Percentiles rank a stretch among this genome's conserved stretches.
Evolutionary conservation across 495 filamentous ascomycete species (phyloP).

Genomic region (Achaetomiella virescens): DNA sequence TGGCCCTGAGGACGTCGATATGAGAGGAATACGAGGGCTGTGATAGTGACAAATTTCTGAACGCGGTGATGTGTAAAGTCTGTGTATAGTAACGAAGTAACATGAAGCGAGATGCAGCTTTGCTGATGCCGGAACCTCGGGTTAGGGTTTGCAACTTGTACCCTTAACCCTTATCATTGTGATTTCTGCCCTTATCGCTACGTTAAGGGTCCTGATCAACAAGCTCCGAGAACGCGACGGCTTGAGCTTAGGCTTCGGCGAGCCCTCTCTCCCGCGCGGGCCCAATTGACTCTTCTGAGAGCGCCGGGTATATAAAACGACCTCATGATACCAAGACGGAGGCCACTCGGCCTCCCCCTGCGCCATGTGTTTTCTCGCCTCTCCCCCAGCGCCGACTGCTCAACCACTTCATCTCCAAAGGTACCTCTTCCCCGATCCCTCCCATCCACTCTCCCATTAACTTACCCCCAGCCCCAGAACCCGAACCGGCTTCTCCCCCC

Average conservation of each 20-base stretch:
- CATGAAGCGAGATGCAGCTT: too few species aligned
- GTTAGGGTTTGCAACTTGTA: not conserved
- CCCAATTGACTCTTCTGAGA: constrained; percentile 8
- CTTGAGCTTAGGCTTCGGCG: not conserved
- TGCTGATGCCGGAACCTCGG: too few species aligned
- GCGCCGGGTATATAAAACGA: not conserved
- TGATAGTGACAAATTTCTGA: too few species aligned
- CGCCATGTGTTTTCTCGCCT: constrained; percentile 11
- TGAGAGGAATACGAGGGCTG: too few species aligned
- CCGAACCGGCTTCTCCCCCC: not conserved
- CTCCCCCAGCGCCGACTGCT: constrained; percentile 24
- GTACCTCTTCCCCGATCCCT: not conserved
- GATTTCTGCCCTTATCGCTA: not conserved
- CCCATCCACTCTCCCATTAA: not conserved
- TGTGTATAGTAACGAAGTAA: too few species aligned
- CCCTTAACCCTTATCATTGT: constrained; percentile 7
- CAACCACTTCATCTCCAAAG: constrained; percentile 29
- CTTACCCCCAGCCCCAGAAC: not conserved
- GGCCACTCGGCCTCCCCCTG: constrained; percentile 20
- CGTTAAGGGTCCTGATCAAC: too few species aligned
- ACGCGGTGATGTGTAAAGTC: too few species aligned
- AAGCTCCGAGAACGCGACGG: not conserved
- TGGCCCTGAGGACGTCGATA: too few species aligned
- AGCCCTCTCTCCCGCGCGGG: not conserved
- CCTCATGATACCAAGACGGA: constrained; percentile 21